phyloP scores from a whole-genome alignment of 2,329 filamentous ascomycete genomes.

The Zymoseptoria ardabiliae region DNA sequence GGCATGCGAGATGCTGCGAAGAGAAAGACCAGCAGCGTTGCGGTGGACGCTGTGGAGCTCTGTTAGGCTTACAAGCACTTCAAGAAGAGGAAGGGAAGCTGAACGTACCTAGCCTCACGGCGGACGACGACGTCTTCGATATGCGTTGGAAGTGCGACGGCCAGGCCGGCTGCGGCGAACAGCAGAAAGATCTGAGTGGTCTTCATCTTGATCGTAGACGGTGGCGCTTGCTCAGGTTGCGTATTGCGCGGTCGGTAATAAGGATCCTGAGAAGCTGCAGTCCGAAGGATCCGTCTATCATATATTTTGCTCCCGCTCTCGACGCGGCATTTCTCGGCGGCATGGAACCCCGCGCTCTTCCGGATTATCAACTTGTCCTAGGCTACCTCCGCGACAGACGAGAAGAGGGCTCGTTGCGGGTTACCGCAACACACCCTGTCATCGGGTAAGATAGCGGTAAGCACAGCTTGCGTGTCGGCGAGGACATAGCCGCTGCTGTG shows the following conservation, averaged over 20 bases:
- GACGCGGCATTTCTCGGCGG: not conserved
- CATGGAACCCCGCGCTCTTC: not conserved
- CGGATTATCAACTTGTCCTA: not conserved
- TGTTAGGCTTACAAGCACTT: not conserved
- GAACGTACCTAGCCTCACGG: not conserved
- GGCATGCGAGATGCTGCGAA: not conserved
- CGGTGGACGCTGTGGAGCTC: not conserved
- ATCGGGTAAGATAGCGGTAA: not conserved
- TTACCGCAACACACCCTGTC: not conserved
- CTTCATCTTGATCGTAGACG: not conserved
- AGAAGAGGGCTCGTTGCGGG: not conserved
- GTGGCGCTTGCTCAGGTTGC: not conserved
- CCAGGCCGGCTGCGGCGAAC: not conserved
- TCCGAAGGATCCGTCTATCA: not conserved
- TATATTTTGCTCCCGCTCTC: not conserved
- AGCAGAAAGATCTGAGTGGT: not conserved
- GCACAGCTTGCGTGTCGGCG: not conserved
- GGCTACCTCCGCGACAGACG: not conserved
- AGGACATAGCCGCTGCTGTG: not conserved
- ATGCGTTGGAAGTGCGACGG: not conserved
- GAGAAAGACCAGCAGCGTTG: not conserved
- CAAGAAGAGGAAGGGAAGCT: not conserved
- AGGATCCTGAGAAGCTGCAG: not conserved
- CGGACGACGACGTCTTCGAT: not conserved
- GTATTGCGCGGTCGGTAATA: not conserved